Base-by-base conservation (phyloP, 164 flowering plant species). In the Saururus chinensis region DNA sequence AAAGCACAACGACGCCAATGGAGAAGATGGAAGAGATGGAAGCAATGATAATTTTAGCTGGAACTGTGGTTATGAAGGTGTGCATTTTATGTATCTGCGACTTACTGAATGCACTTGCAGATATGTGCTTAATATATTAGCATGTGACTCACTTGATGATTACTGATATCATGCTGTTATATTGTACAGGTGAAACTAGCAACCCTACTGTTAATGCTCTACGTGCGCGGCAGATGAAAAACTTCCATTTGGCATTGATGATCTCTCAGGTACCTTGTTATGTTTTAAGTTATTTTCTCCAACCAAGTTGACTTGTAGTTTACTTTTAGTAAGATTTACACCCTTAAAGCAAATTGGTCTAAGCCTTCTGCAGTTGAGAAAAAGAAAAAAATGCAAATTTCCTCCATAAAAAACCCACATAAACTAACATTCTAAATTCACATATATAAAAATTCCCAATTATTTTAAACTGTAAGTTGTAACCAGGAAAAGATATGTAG, bases 1-100 rank as follows among this genome's bases (percentile, higher is more conserved):
- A 58, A 70, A 93, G 98, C 96, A 88, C 72, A 93, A 93, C 74
- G 89, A 88, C 53, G 97, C 88, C 59, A 93, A 93, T 82, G 98
- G 98, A 71, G 98, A 93, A 84, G 80, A 82, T 68, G 96, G 97
- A 60, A 86, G 83, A 68, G 98, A 93, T 76, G 98, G 98, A 76
- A 35, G 85, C 82, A 93, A 93, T 77, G 98, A 93, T 69, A 93
- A 90, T 68, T 80, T 78, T 54, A 86, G 97, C 72, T 93, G 98
- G 98, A 93, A 93, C 60, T 88, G 97, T 80, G 98, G 98, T 23
- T 70, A 35, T 69, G 98, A 93, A 84, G 98, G 98, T 86, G 69
- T 52, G 52, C 30, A 58, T 7, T n/a, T 58, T 25, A 12, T 56
- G 9, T 53, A 19, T 53, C 22, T n/a, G 11, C 1, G 23, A 7